These are phyloP conservation scores for Neolecta irregularis DNA, from an alignment of 1,139 yeast species.

Conservation along the genomic window DNA sequence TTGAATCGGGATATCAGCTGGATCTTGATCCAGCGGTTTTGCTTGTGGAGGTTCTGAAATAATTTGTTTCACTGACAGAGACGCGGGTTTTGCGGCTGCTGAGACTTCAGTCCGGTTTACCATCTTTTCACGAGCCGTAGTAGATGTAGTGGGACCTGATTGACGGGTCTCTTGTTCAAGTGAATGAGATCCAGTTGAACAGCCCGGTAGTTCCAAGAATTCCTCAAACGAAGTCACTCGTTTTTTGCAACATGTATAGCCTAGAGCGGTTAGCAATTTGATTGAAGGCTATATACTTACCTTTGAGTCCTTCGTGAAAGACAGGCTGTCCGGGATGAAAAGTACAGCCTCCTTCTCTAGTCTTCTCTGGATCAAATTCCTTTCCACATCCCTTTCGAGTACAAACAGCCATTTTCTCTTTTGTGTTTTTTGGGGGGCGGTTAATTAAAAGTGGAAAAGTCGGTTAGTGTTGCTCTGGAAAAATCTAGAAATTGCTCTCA, in stretches of 20 bases:
- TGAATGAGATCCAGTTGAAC: constrained; percentile 16
- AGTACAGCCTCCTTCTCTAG: constrained; percentile 12
- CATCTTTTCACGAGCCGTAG: constrained; percentile 5
- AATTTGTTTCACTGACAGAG: neutral
- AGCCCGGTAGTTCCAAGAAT: constrained; percentile 16
- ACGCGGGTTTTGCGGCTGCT: neutral
- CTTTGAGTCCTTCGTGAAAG: constrained; percentile 17
- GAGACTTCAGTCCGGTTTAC: constrained; percentile 7
- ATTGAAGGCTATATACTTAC: constrained; percentile 4
- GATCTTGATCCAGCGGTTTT: constrained; percentile 16
- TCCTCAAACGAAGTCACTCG: constrained; percentile 17
- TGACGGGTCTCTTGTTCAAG: constrained; percentile 12
- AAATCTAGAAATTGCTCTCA: too few species aligned
- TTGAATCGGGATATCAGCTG: constrained; percentile 15
- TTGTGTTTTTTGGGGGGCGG: too few species aligned
- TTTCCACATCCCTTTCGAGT: constrained; percentile 16
- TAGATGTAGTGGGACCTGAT: constrained; percentile 4
- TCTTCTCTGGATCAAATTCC: constrained; percentile 10
- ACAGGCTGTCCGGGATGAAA: constrained; percentile 18
- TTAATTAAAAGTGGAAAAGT: too few species aligned
- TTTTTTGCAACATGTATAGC: constrained; percentile 18
- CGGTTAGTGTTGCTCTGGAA: too few species aligned
- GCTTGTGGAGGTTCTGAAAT: constrained; percentile 5
- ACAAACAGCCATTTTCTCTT: too few species aligned
- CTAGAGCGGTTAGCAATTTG: constrained; percentile 5